Evolutionary conservation across 257 asterid genomes (phyloP), one percentile per base, ranked within the genome.

Genomic region (Fraxinus pennsylvanica): DNA sequence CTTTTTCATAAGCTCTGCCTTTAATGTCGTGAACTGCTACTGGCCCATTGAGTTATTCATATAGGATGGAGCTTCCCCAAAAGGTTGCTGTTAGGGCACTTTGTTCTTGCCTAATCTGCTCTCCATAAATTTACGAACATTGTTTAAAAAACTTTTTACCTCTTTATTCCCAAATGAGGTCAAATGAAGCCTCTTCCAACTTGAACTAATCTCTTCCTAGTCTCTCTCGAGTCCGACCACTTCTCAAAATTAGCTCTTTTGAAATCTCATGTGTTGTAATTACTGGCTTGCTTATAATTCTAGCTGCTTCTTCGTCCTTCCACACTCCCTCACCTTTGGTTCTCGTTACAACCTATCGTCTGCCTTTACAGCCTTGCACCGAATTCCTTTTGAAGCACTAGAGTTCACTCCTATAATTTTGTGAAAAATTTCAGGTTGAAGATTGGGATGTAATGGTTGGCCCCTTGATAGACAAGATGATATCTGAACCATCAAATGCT

Each of bases 401-500:
- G 45, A 82, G 76, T 65, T 72, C 68, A 19, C 54, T 47, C 57
- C 65, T 52, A 67, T 29, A 76, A 52, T 70, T 71, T 45, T n/a
- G 0, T 71, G 72, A 27, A 69, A 43, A 63, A 73, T 87, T 82
- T 57, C 86, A 94, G 97, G 97, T 92, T 76, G 88, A 87, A 84
- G 91, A 92, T 85, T 91, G 98, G 97, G 83, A 86, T 76, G 80
- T 70, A 68, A 54, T 90, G 75, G 86, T 81, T 77, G 90, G 82
- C 74, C 89, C 94, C 61, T 87, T 94, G 84, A 81, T 91, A 45
- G 92, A 88, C 89, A 94, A 90, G 89, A 89, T 92, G 85, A 85
- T 94, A 76, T 85, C 84, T 1, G 97, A 94, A 79, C 97, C 98
- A 74, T 90, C 98, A 57, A 92, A 92, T 88, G 91, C 97, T 67